Base-by-base conservation (phyloP, 495 filamentous ascomycete genomes). In the Echria macrotheca region DNA sequence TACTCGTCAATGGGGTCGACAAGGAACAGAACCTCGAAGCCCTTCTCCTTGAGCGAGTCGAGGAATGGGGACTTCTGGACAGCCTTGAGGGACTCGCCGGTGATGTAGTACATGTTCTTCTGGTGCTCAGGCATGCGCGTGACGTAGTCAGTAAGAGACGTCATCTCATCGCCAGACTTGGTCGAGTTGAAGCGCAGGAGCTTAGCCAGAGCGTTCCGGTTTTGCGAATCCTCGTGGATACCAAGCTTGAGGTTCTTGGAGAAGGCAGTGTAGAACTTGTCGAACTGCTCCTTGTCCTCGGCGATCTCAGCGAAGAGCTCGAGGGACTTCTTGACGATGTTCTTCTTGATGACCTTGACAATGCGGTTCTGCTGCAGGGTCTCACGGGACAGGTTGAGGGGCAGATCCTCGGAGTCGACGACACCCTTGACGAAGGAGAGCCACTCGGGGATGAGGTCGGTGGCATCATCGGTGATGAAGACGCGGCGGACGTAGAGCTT, bases 101-200 rank as follows among this genome's bases (percentile, higher is more conserved):
- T 98, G 81, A 98, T 98, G 86, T 97, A 98, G 81, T 98, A 98
- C 72, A 98, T 89, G 73, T 98, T 85, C 85, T 97, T 97, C 82
- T 98, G 93, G 81, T 96, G 91, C 76, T 96, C 93, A 37, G 87
- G 82, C 93, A 98, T 98, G 72, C 93, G 93, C 50, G 94, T 95
- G 66, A 96, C 78, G 71, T 98, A 98, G 83, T 98, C 93, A 49
- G 82, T 54, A 66, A 98, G 85, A 50, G 93, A 98, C 60, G 93
- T 96, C 69, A 70, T 72, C 74, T 98, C 93, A 56, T 98, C 93
- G 56, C 87, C 91, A 65, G 93, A 91, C 82, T 96, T 97, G 72
- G 93, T 97, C 47, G 91, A 96, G 85, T 86, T 83, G 84, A 89
- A 98, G 68, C 93, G 90, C 57, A 98, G 89, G 49, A 98, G 89